Evolutionary conservation across 2,329 filamentous ascomycete genomes (phyloP).

Genomic region (Penicillium polonicum): DNA sequence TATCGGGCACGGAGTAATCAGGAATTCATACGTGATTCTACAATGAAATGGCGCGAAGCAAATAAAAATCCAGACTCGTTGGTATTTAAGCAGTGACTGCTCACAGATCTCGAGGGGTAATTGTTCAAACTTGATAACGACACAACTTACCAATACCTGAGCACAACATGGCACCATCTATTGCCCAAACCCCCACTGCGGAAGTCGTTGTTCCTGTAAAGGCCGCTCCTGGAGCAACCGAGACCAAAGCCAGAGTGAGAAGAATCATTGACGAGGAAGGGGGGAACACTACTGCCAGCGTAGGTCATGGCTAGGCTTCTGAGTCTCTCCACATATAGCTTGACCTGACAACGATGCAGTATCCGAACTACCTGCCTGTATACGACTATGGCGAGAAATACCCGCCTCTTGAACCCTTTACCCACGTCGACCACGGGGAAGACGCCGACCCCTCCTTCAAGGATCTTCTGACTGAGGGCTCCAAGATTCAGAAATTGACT

Average conservation of each 20-base stretch:
- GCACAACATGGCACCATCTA: conserved; percentile 21
- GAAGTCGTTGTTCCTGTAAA: conserved; percentile 19
- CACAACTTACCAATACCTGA: neutral
- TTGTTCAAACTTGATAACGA: neutral
- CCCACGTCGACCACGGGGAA: conserved; percentile 43
- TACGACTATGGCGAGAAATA: conserved; percentile 34
- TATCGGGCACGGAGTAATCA: neutral
- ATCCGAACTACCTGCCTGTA: conserved; percentile 28
- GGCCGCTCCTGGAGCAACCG: neutral
- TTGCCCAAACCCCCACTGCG: conserved; percentile 11
- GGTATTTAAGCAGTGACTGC: neutral
- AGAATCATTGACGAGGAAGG: conserved; percentile 27
- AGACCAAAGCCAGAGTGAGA: conserved; percentile 17
- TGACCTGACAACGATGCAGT: conserved; percentile 12
- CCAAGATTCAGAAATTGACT: conserved; percentile 31
- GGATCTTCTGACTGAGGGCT: conserved; percentile 36
- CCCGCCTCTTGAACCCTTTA: conserved; percentile 42
- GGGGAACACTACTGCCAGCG: conserved; percentile 24
- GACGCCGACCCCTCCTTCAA: conserved; percentile 45
- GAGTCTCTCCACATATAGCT: neutral
- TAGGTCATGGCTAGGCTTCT: conserved; percentile 3
- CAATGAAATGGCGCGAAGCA: neutral
- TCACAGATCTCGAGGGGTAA: neutral
- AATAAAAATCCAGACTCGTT: neutral
- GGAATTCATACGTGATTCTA: neutral